Evolutionary conservation across 192 early-diverging fungal species (phyloP), one percentile per base, ranked within the genome.

Genomic region (Geranomyces variabilis): DNA sequence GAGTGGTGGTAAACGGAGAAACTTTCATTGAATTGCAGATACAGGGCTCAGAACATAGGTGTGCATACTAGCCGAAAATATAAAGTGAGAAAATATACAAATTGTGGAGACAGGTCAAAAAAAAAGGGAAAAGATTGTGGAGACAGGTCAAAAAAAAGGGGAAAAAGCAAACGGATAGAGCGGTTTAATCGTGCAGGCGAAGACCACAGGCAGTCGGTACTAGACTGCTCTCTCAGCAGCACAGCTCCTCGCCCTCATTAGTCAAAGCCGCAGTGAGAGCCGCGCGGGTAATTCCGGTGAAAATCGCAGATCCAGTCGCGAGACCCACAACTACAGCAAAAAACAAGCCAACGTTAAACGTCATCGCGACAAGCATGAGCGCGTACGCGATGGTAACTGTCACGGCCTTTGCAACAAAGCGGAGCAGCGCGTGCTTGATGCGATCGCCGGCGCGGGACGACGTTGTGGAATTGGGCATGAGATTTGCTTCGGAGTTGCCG

Each of bases 291-390:
- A 63, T 41, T 36, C 66, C 74, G 22, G 73, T 74, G 68, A 87
- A 86, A 1, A 80, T 51, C 31, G 86, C 73, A 0, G 79, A 67
- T 1, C 87, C 87, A 44, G 84, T 64, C 0, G 72, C 80, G 33
- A 86, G 66, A 36, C 88, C 86, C 51, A 73, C 14, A 19, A 89
- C 71, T 24, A 85, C 85, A 14, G 81, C 79, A 72, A 89, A 83
- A 71, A 88, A 85, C 51, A 88, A 62, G 0, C 80, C 80, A 55
- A 87, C 81, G 63, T 90, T 90, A 71, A 87, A 90, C 19, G 86
- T 84, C 88, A 90, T 90, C 63, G 77, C 83, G 6, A 86, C 71
- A 66, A 90, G 66, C 88, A 90, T 90, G 31, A 90, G 66, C 0
- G 75, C 65, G 74, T 86, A 89, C 3, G 80, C 79, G 0, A 80